phyloP scores from a whole-genome alignment of 2,329 filamentous ascomycete genomes.

The Alternaria tenuissima region DNA sequence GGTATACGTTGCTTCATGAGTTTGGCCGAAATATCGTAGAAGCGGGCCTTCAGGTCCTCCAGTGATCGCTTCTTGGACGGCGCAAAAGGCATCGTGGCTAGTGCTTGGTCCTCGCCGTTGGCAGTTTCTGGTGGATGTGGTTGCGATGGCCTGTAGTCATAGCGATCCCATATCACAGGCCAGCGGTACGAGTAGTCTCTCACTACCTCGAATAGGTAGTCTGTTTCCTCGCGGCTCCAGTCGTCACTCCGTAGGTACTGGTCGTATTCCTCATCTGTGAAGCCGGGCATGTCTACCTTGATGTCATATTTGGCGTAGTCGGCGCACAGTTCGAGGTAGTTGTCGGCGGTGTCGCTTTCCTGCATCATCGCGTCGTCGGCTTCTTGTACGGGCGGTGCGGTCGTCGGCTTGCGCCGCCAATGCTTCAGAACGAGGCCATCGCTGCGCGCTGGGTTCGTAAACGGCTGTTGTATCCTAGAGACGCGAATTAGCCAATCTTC shows the following conservation, averaged over 20 bases:
- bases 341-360: constrained; percentile 44
- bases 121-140: constrained; percentile 31
- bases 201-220: constrained; percentile 81
- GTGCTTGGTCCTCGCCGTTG: constrained; percentile 33
- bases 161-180: constrained; percentile 91
- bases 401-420: constrained; percentile 73
- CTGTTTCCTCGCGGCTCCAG: constrained; percentile 93
- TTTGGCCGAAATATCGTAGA: constrained; percentile 79
- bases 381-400: constrained; percentile 40
- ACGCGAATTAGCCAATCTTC: constrained; percentile 19
- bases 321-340: constrained; percentile 58
- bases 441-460: constrained; percentile 78
- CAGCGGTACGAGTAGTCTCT: constrained; percentile 86
- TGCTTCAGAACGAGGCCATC: constrained; percentile 78
- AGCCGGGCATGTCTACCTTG: constrained; percentile 77
- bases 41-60: constrained; percentile 90
- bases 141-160: constrained; percentile 70
- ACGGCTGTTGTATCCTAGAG: constrained; percentile 58
- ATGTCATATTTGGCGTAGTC: constrained; percentile 89
- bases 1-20: constrained; percentile 53
- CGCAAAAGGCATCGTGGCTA: constrained; percentile 49
- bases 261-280: constrained; percentile 87
- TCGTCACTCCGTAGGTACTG: constrained; percentile 74
- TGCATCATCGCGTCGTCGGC: constrained; percentile 44
- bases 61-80: constrained; percentile 69